A percentile compares a stretch with the other conserved stretches of the same genome.
These are phyloP conservation scores for Schwanniomyces occidentalis DNA, from an alignment of 805 yeast genomes.

Conservation along the genomic window DNA sequence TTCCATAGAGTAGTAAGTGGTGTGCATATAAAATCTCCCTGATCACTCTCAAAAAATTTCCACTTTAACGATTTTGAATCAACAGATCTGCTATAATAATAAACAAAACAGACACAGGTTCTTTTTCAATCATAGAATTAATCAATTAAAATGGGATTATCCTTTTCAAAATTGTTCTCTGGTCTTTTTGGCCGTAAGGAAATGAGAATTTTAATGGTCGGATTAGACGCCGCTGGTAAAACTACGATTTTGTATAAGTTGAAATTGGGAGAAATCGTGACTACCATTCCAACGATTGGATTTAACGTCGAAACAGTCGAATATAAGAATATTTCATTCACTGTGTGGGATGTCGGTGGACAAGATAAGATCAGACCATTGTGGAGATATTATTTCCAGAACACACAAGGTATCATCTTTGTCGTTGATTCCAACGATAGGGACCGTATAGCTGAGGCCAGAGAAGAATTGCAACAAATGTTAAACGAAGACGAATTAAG, in stretches of 20 bases:
- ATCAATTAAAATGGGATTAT: constrained; percentile 92
- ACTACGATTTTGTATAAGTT: constrained; percentile 94
- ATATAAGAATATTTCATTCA: constrained; percentile 93
- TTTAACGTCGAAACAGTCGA: constrained; percentile 97
- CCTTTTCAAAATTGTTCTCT: constrained; percentile 88
- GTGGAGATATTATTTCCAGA: constrained; percentile 99
- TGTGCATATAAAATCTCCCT: no score
- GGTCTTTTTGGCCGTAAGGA: constrained; percentile 97
- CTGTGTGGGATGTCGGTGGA: constrained; percentile 99
- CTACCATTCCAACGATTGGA: constrained; percentile 96
- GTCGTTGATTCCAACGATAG: constrained; percentile 98
- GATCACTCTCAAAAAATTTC: no score
- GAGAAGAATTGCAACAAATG: constrained; percentile 98
- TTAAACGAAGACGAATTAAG: constrained; percentile 97
- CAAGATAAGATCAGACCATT: constrained; percentile 98
- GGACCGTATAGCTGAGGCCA: constrained; percentile 96
- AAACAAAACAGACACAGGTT: no score
- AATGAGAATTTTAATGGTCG: constrained; percentile 98
- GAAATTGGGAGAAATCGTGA: constrained; percentile 93
- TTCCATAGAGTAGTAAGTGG: no score
- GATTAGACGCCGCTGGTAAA: constrained; percentile 98
- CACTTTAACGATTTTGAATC: no score
- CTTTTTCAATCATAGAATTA: no score
- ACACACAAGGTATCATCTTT: constrained; percentile 97
- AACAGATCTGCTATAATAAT: no score